phyloP scores from a whole-genome alignment of 176 grass and related monocot species.

The Bonia amplexicaulis region DNA sequence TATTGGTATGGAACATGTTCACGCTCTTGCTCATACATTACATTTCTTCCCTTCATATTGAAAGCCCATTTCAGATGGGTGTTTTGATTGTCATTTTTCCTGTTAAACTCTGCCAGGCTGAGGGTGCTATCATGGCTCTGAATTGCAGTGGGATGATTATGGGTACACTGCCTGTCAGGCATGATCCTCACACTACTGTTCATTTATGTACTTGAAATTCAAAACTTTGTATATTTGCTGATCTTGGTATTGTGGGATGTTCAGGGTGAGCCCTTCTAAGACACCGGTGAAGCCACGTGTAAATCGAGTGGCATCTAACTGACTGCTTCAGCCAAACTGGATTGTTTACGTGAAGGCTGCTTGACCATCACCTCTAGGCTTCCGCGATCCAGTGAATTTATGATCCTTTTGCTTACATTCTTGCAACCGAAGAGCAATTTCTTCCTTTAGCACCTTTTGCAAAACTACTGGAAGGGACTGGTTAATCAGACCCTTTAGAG shows the following conservation, averaged over 20 bases:
- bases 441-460: slow-evolving; percentile 18
- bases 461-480: slow-evolving; percentile 37
- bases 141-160: slow-evolving; percentile 86
- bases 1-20: not conserved
- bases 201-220: not conserved
- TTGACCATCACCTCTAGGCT: slow-evolving; percentile 31
- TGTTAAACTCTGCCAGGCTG: slow-evolving; percentile 47
- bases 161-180: slow-evolving; percentile 77
- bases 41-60: not conserved
- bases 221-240: slow-evolving; percentile 6
- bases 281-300: slow-evolving; percentile 76
- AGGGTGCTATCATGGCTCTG: slow-evolving; percentile 76
- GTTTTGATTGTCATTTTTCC: not conserved
- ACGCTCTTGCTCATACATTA: not conserved
- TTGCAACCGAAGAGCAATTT: slow-evolving; percentile 15
- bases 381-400: slow-evolving; percentile 37
- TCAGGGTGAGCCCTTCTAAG: slow-evolving; percentile 96
- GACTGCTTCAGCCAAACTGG: slow-evolving; percentile 33
- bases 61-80: not conserved
- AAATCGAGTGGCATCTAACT: slow-evolving; percentile 45
- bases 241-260: slow-evolving; percentile 20
- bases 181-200: slow-evolving; percentile 5
- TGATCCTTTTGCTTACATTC: slow-evolving; percentile 32
- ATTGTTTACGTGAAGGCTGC: slow-evolving; percentile 44
- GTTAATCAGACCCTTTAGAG: slow-evolving; percentile 25